These are phyloP conservation scores for Bocquillonia castaneifolia DNA, from an alignment of 441 rosid genomes.

Conservation along the genomic window DNA sequence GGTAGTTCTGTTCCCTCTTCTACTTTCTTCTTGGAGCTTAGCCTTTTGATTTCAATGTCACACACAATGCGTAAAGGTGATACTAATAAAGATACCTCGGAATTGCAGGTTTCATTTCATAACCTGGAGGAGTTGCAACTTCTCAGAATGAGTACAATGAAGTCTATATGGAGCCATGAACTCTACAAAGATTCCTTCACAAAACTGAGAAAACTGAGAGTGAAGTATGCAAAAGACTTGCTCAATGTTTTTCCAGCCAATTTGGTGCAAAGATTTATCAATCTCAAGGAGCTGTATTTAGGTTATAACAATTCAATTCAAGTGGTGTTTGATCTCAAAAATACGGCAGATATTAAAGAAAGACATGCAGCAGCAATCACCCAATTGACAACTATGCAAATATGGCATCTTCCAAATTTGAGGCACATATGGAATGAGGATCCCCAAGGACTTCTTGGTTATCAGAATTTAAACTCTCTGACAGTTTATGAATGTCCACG, in stretches of 20 bases:
- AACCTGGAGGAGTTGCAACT: not conserved
- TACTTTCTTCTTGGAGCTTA: no score
- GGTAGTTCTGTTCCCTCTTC: not conserved
- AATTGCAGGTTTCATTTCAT: conserved; percentile 19
- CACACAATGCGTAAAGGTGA: no score
- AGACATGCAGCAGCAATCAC: not conserved
- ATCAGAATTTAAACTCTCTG: conserved; percentile 4
- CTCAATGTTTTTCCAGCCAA: conserved; percentile 7
- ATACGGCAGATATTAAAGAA: not conserved
- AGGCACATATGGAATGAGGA: conserved; percentile 29
- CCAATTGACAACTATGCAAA: not conserved
- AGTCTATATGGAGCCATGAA: conserved; percentile 19
- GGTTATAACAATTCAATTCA: conserved; percentile 11
- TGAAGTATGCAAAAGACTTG: not conserved
- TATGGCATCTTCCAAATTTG: conserved; percentile 18
- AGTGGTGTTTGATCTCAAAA: conserved; percentile 20
- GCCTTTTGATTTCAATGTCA: no score
- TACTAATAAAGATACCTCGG: not conserved
- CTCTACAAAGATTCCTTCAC: conserved; percentile 11
- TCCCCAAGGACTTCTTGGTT: conserved; percentile 16
- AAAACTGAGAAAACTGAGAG: not conserved
- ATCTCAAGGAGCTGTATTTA: not conserved
- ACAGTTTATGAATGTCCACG: conserved; percentile 1
- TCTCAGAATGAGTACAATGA: not conserved
- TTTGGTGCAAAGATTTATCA: conserved; percentile 7